A percentile compares a stretch with the other conserved stretches of the same genome.
phyloP scores from a whole-genome alignment of 805 yeast species.

The Cyberlindnera misumaiensis region DNA sequence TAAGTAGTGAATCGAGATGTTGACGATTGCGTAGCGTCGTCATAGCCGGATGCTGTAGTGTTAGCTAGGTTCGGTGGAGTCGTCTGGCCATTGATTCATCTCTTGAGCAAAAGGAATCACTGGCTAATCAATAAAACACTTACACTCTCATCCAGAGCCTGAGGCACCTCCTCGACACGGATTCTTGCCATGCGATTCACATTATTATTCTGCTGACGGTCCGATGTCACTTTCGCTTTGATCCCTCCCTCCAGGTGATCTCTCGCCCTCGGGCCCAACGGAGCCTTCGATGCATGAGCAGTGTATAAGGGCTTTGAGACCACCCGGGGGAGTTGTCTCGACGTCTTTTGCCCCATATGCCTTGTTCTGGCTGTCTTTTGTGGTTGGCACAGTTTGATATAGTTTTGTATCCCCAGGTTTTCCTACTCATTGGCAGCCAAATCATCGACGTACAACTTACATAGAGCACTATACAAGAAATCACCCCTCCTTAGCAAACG shows the following conservation, averaged over 20 bases:
- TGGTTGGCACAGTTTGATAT: too few species aligned
- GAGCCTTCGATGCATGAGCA: too few species aligned
- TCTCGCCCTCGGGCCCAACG: too few species aligned
- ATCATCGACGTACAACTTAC: too few species aligned
- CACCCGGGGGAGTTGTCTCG: neutral
- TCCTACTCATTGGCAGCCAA: too few species aligned
- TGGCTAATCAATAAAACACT: neutral
- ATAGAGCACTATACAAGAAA: too few species aligned
- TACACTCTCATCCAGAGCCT: slow-evolving; percentile 12
- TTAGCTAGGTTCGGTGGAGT: too few species aligned
- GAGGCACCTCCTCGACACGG: slow-evolving; percentile 13
- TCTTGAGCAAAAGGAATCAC: neutral
- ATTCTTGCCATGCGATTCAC: slow-evolving; percentile 14
- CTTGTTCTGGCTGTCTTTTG: too few species aligned
- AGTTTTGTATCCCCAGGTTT: too few species aligned
- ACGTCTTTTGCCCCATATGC: slow-evolving; percentile 1
- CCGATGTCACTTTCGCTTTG: neutral
- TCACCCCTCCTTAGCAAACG: neutral
- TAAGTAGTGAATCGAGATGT: slow-evolving; percentile 7
- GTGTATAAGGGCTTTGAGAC: neutral
- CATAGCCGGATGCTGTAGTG: slow-evolving; percentile 14
- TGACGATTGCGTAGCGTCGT: slow-evolving; percentile 12
- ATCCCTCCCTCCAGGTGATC: neutral
- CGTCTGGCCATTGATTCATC: too few species aligned
- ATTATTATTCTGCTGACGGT: neutral